Evolutionary conservation across 2,329 filamentous ascomycete genomes (phyloP).

Genomic region (Venturia nashicola): DNA sequence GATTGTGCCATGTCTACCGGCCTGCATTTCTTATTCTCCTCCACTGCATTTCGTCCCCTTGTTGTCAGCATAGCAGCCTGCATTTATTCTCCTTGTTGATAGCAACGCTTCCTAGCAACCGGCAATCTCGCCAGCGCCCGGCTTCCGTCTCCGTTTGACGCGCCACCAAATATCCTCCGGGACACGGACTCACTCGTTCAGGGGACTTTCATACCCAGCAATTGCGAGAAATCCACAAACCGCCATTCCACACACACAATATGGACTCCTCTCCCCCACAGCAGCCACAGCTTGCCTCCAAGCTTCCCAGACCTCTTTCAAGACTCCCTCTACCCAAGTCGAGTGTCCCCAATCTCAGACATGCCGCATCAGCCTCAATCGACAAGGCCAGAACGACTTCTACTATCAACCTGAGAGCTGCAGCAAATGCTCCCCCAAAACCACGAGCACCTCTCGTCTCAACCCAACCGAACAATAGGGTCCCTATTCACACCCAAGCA

Average conservation of each 20-base stretch:
- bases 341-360: constrained; percentile 6
- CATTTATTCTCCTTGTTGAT: background rate
- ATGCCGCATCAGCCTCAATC: background rate
- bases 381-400: background rate
- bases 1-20: background rate
- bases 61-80: no score
- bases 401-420: background rate
- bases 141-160: background rate
- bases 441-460: background rate
- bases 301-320: constrained; percentile 7
- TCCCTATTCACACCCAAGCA: background rate
- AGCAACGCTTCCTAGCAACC: background rate
- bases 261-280: background rate
- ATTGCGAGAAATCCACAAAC: background rate
- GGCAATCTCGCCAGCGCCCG: background rate
- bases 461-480: background rate
- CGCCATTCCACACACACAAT: background rate
- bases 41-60: no score
- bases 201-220: background rate
- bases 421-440: background rate
- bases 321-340: constrained; percentile 10
- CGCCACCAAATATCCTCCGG: background rate
- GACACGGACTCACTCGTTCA: background rate
- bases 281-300: background rate
- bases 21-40: background rate